Evolutionary conservation across 2,329 filamentous ascomycete genomes (phyloP), one percentile per base, ranked within the genome.

Genomic region (Colletotrichum neosansevieriae): DNA sequence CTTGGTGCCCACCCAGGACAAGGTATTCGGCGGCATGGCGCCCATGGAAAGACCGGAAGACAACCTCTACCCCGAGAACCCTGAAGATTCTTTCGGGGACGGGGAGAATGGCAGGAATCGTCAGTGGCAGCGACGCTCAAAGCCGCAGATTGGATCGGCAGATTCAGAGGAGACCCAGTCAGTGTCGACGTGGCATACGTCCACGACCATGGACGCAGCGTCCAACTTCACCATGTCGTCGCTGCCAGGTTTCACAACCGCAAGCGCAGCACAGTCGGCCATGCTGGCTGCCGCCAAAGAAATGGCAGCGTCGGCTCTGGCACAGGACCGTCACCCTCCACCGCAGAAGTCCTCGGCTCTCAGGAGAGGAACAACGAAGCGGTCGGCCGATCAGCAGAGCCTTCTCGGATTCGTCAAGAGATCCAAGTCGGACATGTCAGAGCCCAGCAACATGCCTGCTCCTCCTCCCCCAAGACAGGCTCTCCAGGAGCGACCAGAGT

Each of bases 121-220:
- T 10, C 61, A 67, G 11, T 66, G 61, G 58, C 61, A 58, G 15
- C 57, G 66, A 12, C 50, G 68, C 38, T 40, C 57, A 1, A 67
- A 57, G 32, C 61, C 54, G 15, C 66, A 66, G 17, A 60, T 45
- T 13, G 34, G 10, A 1, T 40, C 42, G 3, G 29, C 54, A 21
- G 66, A 54, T 45, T 47, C 53, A 50, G 61, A 60, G n/a, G 36
- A 40, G 3, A 56, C 54, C 1, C 54, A 50, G 47, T 32, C 13
- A 4, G 42, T 29, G 10, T 15, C 66, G 4, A 53, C 66, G 4
- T 69, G 66, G 66, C 61, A 65, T 19, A 42, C 61, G 9, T 73
- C 79, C 4, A 91, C 89, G 5, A 92, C 89, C 0, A 91, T 92
- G 88, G 85, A 88, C 51, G 81, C 84, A 61, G 79, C 84, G 0